phyloP scores from a whole-genome alignment of 106 monocot species.

The Xerophyta viscosa region DNA sequence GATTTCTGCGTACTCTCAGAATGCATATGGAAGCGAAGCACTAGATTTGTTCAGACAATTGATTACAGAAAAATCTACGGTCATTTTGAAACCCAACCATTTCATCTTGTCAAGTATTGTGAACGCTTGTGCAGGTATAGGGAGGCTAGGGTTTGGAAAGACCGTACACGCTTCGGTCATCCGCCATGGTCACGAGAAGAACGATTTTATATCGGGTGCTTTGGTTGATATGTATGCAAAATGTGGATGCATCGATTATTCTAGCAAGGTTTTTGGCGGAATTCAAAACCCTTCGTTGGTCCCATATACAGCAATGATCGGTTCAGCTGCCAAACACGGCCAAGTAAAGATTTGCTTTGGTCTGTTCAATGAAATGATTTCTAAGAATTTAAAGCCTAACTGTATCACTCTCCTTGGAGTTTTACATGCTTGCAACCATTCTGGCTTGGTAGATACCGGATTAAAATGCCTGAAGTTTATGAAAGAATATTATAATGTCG shows the following conservation, averaged over 20 bases:
- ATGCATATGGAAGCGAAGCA: conserved; percentile 34
- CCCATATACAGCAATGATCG: conserved; percentile 67
- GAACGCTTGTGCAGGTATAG: conserved; percentile 57
- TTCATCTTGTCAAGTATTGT: conserved; percentile 68
- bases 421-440: conserved; percentile 77
- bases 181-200: conserved; percentile 23
- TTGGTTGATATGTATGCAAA: conserved; percentile 92
- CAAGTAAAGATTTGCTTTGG: conserved; percentile 16
- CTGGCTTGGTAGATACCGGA: conserved; percentile 55
- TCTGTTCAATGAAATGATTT: conserved; percentile 57
- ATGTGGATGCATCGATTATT: conserved; percentile 51
- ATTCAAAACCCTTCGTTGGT: conserved; percentile 40
- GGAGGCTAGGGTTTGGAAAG: conserved; percentile 48
- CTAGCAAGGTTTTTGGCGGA: conserved; percentile 43
- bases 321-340: conserved; percentile 50
- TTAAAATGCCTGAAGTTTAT: conserved; percentile 46
- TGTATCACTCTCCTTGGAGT: conserved; percentile 61
- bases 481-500: conserved; percentile 32
- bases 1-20: conserved; percentile 62
- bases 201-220: conserved; percentile 55
- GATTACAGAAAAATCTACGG: conserved; percentile 1
- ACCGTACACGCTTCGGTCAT: conserved; percentile 43
- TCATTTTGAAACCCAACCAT: conserved; percentile 36
- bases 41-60: conserved; percentile 46
- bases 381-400: conserved; percentile 45